These are phyloP conservation scores for Helianthus annuus DNA, from an alignment of 129 eudicot genomes.

Conservation along the genomic window DNA sequence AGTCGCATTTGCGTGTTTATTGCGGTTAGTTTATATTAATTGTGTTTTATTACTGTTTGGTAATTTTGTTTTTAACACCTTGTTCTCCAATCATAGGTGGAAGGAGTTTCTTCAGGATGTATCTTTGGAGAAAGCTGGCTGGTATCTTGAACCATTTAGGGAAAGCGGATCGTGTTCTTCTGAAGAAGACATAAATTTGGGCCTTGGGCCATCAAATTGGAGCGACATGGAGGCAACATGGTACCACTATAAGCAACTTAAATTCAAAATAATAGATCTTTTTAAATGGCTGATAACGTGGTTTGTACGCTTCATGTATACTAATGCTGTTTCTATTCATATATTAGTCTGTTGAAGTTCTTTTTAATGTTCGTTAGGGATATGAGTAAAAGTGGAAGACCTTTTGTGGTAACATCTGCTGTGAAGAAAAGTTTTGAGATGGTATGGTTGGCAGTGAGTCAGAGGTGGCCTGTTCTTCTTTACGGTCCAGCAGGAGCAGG, in stretches of 20 bases:
- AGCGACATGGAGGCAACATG: conserved; percentile 34
- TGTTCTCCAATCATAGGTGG: conserved; percentile 55
- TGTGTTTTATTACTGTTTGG: background rate
- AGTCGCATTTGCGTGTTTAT: conserved; percentile 62
- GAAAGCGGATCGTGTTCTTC: conserved; percentile 28
- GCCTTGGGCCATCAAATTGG: conserved; percentile 34
- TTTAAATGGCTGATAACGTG: background rate
- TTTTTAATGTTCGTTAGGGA: conserved; percentile 40
- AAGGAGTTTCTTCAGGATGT: conserved; percentile 68
- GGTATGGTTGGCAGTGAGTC: conserved; percentile 82
- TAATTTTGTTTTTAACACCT: conserved; percentile 15
- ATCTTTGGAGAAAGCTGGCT: conserved; percentile 79
- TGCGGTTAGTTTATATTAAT: conserved; percentile 52
- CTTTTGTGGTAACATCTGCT: conserved; percentile 75
- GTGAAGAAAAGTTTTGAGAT: conserved; percentile 82
- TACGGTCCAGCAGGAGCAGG: conserved; percentile 93
- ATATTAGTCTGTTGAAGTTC: background rate
- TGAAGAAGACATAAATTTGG: conserved; percentile 16
- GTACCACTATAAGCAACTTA: conserved; percentile 26
- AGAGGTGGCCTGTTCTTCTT: conserved; percentile 98
- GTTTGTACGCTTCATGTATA: background rate
- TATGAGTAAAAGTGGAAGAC: conserved; percentile 38
- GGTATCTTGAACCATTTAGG: conserved; percentile 59
- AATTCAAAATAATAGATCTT: background rate
- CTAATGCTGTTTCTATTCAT: conserved; percentile 20